phyloP scores from a whole-genome alignment of 2,329 filamentous ascomycete genomes.

The Phoma sp. region DNA sequence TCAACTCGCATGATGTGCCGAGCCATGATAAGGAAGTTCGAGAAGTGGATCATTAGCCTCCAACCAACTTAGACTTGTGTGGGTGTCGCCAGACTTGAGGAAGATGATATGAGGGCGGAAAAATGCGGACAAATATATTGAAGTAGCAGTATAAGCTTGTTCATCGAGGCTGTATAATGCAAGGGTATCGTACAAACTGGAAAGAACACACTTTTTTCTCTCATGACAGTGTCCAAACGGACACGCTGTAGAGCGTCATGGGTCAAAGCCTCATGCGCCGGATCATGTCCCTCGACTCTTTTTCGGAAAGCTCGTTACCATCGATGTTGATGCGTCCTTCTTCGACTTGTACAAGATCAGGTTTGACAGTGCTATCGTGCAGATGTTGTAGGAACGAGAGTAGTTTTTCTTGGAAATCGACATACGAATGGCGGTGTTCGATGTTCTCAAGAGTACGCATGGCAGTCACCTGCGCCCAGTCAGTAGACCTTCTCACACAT shows the following conservation, averaged over 20 bases:
- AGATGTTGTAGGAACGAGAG: conserved; percentile 53
- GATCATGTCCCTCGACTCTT: conserved; percentile 42
- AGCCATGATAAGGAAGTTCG: conserved; percentile 28
- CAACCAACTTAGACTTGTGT: conserved; percentile 33
- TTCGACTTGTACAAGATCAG: conserved; percentile 61
- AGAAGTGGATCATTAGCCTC: conserved; percentile 36
- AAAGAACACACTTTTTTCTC: neutral
- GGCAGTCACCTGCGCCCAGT: neutral
- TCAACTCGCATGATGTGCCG: conserved; percentile 35
- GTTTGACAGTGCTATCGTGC: conserved; percentile 52
- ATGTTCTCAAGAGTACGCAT: conserved; percentile 26
- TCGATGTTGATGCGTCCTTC: conserved; percentile 50
- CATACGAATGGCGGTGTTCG: conserved; percentile 41
- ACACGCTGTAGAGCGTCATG: neutral
- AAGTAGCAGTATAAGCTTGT: too few species aligned
- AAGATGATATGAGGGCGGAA: conserved; percentile 51
- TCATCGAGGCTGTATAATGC: neutral
- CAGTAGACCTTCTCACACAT: neutral
- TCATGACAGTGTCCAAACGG: neutral
- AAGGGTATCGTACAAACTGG: neutral
- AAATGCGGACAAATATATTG: too few species aligned
- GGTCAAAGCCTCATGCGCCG: conserved; percentile 39
- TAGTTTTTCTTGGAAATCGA: conserved; percentile 50
- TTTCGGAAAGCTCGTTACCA: conserved; percentile 37
- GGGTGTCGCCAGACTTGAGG: conserved; percentile 28